Evolutionary conservation across 2,329 filamentous ascomycete species (phyloP).

Genomic region (Karstenula rhodostoma): DNA sequence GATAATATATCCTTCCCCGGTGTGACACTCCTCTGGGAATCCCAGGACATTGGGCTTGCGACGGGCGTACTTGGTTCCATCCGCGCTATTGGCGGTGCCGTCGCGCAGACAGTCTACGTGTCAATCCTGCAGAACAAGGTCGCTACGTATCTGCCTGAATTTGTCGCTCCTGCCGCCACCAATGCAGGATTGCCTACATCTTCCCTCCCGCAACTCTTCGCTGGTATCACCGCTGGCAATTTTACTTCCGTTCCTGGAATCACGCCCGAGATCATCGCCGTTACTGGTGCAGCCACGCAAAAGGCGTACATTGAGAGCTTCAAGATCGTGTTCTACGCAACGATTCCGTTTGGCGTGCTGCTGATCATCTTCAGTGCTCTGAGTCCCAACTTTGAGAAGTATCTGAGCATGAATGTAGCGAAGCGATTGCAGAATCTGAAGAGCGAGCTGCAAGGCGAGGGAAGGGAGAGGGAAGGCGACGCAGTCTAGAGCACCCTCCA

Average conservation of each 20-base stretch:
- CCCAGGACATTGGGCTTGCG: conserved; percentile 43
- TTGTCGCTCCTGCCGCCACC: conserved; percentile 36
- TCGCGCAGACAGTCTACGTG: conserved; percentile 40
- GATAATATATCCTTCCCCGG: conserved; percentile 41
- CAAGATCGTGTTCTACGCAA: conserved; percentile 35
- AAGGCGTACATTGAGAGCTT: conserved; percentile 49
- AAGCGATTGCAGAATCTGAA: conserved; percentile 31
- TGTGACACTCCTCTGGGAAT: conserved; percentile 41
- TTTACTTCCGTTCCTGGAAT: conserved; percentile 38
- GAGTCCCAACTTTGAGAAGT: conserved; percentile 36
- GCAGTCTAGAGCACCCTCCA: conserved; percentile 17
- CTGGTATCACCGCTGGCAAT: conserved; percentile 32
- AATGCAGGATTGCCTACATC: conserved; percentile 34
- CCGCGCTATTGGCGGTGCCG: conserved; percentile 33
- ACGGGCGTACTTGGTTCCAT: conserved; percentile 42
- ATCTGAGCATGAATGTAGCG: conserved; percentile 34
- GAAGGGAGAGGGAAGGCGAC: conserved; percentile 29
- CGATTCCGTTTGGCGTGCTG: conserved; percentile 35
- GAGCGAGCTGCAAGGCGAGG: conserved; percentile 25
- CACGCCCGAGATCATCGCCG: conserved; percentile 32
- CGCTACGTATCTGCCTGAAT: conserved; percentile 35
- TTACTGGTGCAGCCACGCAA: conserved; percentile 47
- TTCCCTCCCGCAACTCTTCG: conserved; percentile 32
- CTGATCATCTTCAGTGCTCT: conserved; percentile 28
- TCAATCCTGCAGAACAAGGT: conserved; percentile 40